phyloP scores from a whole-genome alignment of 2,329 filamentous ascomycete genomes.

The Botrytis cinerea region DNA sequence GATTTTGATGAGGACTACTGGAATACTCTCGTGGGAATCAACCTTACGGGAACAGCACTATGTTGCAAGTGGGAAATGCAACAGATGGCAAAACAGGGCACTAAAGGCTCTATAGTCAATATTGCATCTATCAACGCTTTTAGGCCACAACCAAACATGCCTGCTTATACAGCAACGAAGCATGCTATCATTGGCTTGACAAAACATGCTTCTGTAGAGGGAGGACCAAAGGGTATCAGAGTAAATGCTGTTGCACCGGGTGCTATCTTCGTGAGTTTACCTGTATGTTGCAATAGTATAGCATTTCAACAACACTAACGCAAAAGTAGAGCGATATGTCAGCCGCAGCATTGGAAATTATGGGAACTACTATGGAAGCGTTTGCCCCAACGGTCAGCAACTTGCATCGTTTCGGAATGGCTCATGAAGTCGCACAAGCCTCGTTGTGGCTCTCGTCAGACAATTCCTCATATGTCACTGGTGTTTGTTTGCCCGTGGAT shows the following conservation, averaged over 20 bases:
- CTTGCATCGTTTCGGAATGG: slow-evolving; percentile 21
- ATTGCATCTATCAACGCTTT: slow-evolving; percentile 22
- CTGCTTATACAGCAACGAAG: slow-evolving; percentile 43
- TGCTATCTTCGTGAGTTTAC: slow-evolving; percentile 33
- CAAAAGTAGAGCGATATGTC: slow-evolving; percentile 43
- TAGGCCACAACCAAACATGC: slow-evolving; percentile 21
- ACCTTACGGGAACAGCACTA: slow-evolving; percentile 21
- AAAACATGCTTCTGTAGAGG: slow-evolving; percentile 44
- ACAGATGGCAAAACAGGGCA: slow-evolving; percentile 21
- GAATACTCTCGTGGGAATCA: slow-evolving; percentile 18
- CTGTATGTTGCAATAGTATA: slow-evolving; percentile 53
- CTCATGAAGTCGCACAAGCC: slow-evolving; percentile 22
- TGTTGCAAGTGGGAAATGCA: slow-evolving; percentile 24
- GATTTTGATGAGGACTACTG: slow-evolving; percentile 20
- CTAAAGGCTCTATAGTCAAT: slow-evolving; percentile 22
- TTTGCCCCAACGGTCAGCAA: slow-evolving; percentile 44
- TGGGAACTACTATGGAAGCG: slow-evolving; percentile 47
- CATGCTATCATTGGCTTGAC: slow-evolving; percentile 49
- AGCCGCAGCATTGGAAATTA: slow-evolving; percentile 44
- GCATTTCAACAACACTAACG: slow-evolving; percentile 38
- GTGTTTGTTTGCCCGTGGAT: slow-evolving; percentile 37
- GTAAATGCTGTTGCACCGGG: slow-evolving; percentile 45
- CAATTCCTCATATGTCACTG: slow-evolving; percentile 37
- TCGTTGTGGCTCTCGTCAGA: slow-evolving; percentile 45
- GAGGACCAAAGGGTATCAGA: slow-evolving; percentile 41